Evolutionary conservation across 2,329 filamentous ascomycete species (phyloP).

Genomic region (Leptodontidium sp.): DNA sequence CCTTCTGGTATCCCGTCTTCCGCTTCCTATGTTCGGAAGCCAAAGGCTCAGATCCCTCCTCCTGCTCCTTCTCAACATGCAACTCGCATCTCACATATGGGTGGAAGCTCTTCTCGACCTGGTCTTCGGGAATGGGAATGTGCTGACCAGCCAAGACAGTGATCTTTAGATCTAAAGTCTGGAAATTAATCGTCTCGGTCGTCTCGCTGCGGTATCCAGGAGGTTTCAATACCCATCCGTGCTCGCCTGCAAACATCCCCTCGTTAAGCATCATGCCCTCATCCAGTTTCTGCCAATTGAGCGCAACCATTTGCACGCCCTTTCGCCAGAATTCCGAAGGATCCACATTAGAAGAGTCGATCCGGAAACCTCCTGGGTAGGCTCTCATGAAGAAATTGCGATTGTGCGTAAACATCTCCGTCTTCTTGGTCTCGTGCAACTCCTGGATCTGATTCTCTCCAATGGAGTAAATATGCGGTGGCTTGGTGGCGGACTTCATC

Average conservation of each 20-base stretch:
- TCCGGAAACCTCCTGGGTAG: conserved; percentile 83
- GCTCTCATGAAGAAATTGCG: conserved; percentile 83
- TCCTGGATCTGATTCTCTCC: conserved; percentile 71
- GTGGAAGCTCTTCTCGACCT: conserved; percentile 61
- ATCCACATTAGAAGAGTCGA: conserved; percentile 87
- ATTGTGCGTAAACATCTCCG: conserved; percentile 81
- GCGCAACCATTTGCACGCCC: conserved; percentile 87
- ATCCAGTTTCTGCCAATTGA: conserved; percentile 94
- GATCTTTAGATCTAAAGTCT: conserved; percentile 72
- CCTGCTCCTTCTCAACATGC: conserved; percentile 72
- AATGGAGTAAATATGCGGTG: conserved; percentile 73
- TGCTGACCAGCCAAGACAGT: conserved; percentile 80
- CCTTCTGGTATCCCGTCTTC: conserved; percentile 62
- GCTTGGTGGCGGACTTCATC: conserved; percentile 66
- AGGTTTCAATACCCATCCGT: conserved; percentile 89
- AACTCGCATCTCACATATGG: conserved; percentile 83
- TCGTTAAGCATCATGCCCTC: conserved; percentile 97
- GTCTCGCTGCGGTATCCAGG: conserved; percentile 67
- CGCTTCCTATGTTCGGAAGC: conserved; percentile 67
- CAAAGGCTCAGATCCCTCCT: conserved; percentile 43
- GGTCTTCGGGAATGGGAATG: conserved; percentile 70
- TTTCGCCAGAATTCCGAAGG: conserved; percentile 86
- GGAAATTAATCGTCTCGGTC: conserved; percentile 49
- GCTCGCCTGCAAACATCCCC: conserved; percentile 84
- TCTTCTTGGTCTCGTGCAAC: conserved; percentile 61